Evolutionary conservation across 345 rosid species (phyloP).

Genomic region (Citrus medica): DNA sequence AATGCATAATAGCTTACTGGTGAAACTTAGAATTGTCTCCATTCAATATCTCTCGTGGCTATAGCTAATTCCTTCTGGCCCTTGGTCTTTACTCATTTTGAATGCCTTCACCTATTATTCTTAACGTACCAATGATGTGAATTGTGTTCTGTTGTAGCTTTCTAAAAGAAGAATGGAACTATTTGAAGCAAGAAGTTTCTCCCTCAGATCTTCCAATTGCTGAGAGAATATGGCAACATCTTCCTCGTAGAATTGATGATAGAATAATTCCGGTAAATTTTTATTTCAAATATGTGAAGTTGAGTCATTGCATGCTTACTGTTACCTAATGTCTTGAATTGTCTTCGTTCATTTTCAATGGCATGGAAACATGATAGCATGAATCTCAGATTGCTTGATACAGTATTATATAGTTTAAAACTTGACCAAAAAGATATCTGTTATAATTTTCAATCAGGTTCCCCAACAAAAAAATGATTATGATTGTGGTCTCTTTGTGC

Average conservation of each 20-base stretch:
- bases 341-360: background rate
- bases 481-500: conserved; percentile 92
- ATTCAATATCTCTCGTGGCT: background rate
- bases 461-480: conserved; percentile 93
- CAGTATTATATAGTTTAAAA: background rate
- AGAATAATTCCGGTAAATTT: conserved; percentile 45
- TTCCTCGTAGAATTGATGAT: conserved; percentile 53
- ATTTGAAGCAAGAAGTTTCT: conserved; percentile 46
- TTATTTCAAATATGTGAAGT: background rate
- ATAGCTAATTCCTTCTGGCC: background rate
- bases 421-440: background rate
- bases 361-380: background rate
- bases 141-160: conserved; percentile 44
- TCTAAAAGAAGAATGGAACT: conserved; percentile 79
- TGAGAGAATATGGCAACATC: conserved; percentile 54
- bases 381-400: background rate
- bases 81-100: background rate
- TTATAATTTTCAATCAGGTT: conserved; percentile 45
- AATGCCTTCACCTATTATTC: background rate
- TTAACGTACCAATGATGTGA: background rate
- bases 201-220: conserved; percentile 54
- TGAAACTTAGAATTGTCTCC: background rate
- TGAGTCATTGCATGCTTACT: background rate
- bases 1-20: background rate
- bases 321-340: background rate